Evolutionary conservation across 805 yeast species (phyloP), one percentile per base, ranked within the genome.

Genomic region (Saturnispora quitensis): DNA sequence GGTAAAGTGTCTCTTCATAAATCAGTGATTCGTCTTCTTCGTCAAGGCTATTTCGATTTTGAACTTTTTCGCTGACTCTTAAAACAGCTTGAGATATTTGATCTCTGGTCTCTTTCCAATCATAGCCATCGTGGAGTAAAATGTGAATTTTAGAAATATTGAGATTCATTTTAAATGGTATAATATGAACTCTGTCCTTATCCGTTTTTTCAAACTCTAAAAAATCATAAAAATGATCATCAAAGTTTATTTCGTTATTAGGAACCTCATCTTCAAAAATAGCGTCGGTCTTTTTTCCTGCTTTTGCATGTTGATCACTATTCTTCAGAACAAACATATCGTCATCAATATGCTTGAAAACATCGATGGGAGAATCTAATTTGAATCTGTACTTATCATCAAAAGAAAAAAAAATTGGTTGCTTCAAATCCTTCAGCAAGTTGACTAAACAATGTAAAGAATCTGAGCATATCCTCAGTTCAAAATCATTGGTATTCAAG

Each of bases 51-150:
- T 28, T 34, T 35, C 22, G 34, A 15, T 33, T 34, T 4, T 38
- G 50, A 5, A 76, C 82, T 42, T 70, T 73, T 6, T 66, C 70
- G 57, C 84, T 89, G 7, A 88, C 77, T 10, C 77, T 68, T 50
- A 76, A 76, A 0, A 90, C 82, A 0, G 87, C 85, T n/a, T 74
- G 76, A 10, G 73, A 70, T 28, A 93, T 82, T 0, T 82, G 73
- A 24, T 72, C 73, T 52, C 95, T 74, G 0, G 98, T 89, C 43
- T 79, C 78, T 51, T 76, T 77, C 95, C 97, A 89, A 60, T 93
- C 98, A 62, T 83, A 93, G 0, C 99, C 99, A 68, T 93, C 99
- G 63, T 77, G 82, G 18, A 91, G 67, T 48, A 73, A 77, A 2
- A 85, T 59, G 1, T 60, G 62, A 0, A 72, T 65, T 46, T 73